phyloP scores from a whole-genome alignment of 2,329 filamentous ascomycete genomes.

The Paracoccidioides brasiliensis region DNA sequence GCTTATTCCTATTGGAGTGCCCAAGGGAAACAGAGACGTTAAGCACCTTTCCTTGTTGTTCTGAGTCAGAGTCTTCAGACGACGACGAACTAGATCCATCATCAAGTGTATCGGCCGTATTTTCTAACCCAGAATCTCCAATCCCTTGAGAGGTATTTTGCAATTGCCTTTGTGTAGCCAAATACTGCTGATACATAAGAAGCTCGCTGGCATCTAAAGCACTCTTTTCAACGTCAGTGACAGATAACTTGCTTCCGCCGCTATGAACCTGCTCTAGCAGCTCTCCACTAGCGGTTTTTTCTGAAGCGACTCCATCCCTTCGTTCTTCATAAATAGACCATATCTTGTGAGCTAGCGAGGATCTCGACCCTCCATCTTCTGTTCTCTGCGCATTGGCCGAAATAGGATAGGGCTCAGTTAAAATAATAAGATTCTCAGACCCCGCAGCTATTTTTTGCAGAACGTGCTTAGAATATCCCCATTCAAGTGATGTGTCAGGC shows the following conservation, averaged over 20 bases:
- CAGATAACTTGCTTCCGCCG: conserved; percentile 47
- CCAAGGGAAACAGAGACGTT: conserved; percentile 78
- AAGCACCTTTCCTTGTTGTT: conserved; percentile 81
- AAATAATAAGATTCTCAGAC: conserved; percentile 66
- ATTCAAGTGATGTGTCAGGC: conserved; percentile 79
- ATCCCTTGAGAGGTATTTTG: conserved; percentile 66
- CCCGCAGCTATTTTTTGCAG: conserved; percentile 63
- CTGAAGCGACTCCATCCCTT: conserved; percentile 48
- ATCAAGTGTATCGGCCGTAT: conserved; percentile 57
- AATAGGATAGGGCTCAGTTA: conserved; percentile 55
- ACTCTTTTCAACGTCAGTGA: conserved; percentile 49
- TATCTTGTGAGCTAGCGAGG: conserved; percentile 58
- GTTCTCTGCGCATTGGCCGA: conserved; percentile 14
- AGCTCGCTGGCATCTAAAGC: conserved; percentile 65
- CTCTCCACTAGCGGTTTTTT: conserved; percentile 43
- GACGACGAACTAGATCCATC: conserved; percentile 76
- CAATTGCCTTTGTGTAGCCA: conserved; percentile 75
- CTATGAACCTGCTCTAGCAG: conserved; percentile 54
- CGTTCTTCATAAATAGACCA: conserved; percentile 69
- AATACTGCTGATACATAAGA: conserved; percentile 75
- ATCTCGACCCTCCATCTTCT: conserved; percentile 20
- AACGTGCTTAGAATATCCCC: conserved; percentile 83
- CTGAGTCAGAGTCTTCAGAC: conserved; percentile 76
- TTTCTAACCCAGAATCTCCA: conserved; percentile 56
- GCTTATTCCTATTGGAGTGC: conserved; percentile 72